A percentile compares a stretch with the other conserved stretches of the same genome.
These are phyloP conservation scores for Colletotrichum tamarilloi DNA, from an alignment of 2,329 filamentous ascomycete genomes.

Conservation along the genomic window DNA sequence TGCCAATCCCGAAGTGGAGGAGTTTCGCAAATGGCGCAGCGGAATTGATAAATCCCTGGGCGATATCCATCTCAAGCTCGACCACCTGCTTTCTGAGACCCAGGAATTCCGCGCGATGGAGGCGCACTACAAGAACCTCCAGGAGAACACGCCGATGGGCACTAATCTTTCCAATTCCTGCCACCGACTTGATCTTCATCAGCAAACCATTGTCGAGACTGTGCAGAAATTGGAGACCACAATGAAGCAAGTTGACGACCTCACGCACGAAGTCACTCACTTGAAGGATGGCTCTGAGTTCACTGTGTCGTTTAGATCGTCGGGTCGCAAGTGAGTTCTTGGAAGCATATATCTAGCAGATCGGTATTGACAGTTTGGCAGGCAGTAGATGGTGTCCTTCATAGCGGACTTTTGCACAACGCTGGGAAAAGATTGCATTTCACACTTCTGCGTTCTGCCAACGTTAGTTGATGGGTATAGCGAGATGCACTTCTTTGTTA, in stretches of 20 bases:
- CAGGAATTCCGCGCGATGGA: slow-evolving; percentile 16
- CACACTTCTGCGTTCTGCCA: too few species aligned
- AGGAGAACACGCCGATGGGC: slow-evolving; percentile 5
- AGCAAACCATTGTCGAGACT: neutral
- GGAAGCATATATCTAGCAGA: too few species aligned
- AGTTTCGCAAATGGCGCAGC: slow-evolving; percentile 10
- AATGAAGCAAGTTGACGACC: neutral
- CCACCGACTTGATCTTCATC: slow-evolving; percentile 10
- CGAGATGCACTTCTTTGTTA: neutral
- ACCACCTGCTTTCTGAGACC: slow-evolving; percentile 10
- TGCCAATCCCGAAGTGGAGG: neutral
- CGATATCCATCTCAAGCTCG: slow-evolving; percentile 17
- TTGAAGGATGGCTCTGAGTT: slow-evolving; percentile 8
- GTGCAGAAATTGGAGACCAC: neutral
- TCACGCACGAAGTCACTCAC: slow-evolving; percentile 1
- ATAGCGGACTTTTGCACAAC: neutral
- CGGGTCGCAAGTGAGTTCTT: neutral
- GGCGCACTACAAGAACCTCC: neutral
- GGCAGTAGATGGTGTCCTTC: neutral
- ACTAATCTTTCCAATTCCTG: slow-evolving; percentile 18
- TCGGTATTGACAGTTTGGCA: neutral
- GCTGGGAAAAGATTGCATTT: neutral
- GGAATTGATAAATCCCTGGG: neutral
- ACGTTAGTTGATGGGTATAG: neutral
- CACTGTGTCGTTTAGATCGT: slow-evolving; percentile 19